Evolutionary conservation across 371 early-diverging fungal species (phyloP).

Genomic region (Mucor saturninus): DNA sequence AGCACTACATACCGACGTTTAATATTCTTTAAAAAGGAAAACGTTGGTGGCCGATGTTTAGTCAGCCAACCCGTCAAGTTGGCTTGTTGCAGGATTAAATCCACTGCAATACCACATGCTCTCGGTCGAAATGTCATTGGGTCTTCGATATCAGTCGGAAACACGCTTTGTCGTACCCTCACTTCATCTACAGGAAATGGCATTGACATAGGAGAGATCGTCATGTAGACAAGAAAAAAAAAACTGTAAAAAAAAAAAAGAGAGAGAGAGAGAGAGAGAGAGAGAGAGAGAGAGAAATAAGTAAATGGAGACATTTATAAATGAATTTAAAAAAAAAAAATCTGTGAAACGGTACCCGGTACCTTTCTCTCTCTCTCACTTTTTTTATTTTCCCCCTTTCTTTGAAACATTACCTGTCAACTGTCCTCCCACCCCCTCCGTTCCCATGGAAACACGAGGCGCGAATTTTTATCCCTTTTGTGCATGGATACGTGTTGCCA

Average conservation of each 20-base stretch:
- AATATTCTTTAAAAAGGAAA: conserved; percentile 36
- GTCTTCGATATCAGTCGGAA: conserved; percentile 12
- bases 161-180: neutral
- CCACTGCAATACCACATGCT: conserved; percentile 14
- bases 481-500: too few relatives aligned
- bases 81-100: conserved; percentile 22
- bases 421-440: too few relatives aligned
- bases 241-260: conserved; percentile 3
- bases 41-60: conserved; percentile 38
- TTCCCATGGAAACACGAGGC: too few relatives aligned
- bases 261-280: neutral
- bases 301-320: neutral
- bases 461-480: too few relatives aligned
- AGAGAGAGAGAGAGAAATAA: neutral
- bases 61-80: conserved; percentile 40
- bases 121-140: conserved; percentile 15
- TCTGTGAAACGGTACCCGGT: conserved; percentile 1
- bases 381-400: neutral
- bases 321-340: too few relatives aligned
- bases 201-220: conserved; percentile 10
- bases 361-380: neutral
- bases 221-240: neutral
- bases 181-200: conserved; percentile 13
- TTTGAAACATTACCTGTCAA: conserved; percentile 2
- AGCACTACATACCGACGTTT: conserved; percentile 41